Evolutionary conservation across 176 grass and related monocot genomes (phyloP).

Genomic region (Thalia dealbata): DNA sequence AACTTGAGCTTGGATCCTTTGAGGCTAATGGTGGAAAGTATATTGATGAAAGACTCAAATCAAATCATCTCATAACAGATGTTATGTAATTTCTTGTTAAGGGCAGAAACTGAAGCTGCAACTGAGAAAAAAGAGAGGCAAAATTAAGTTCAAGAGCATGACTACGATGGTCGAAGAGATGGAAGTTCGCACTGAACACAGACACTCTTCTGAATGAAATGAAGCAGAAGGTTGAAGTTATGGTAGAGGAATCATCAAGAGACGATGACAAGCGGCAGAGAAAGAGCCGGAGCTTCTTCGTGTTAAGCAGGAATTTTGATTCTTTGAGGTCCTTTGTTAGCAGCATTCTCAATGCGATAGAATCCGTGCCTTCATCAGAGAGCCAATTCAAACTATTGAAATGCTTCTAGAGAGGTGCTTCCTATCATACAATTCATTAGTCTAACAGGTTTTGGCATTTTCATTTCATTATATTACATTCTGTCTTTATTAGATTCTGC

Average conservation of each 20-base stretch:
- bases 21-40: constrained; percentile 23
- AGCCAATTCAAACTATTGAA: constrained; percentile 67
- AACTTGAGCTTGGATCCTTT: neutral
- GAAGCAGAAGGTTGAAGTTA: constrained; percentile 75
- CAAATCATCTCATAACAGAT: constrained; percentile 43
- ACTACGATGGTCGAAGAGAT: constrained; percentile 71
- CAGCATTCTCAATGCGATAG: constrained; percentile 61
- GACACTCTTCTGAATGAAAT: constrained; percentile 82
- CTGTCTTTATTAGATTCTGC: neutral
- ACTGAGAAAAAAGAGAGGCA: constrained; percentile 61
- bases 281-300: constrained; percentile 76
- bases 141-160: constrained; percentile 55
- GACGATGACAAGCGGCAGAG: constrained; percentile 68
- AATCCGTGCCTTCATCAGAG: constrained; percentile 78
- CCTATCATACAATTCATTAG: neutral
- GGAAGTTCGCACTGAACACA: constrained; percentile 62
- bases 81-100: constrained; percentile 69
- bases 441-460: neutral
- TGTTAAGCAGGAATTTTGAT: constrained; percentile 86
- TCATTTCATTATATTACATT: too few relatives aligned
- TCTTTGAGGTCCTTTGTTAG: constrained; percentile 64
- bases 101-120: constrained; percentile 48
- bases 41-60: constrained; percentile 57
- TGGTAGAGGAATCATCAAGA: constrained; percentile 65
- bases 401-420: constrained; percentile 73